phyloP scores from a whole-genome alignment of 2,329 filamentous ascomycete genomes.

The Aspergillus brasiliensis region DNA sequence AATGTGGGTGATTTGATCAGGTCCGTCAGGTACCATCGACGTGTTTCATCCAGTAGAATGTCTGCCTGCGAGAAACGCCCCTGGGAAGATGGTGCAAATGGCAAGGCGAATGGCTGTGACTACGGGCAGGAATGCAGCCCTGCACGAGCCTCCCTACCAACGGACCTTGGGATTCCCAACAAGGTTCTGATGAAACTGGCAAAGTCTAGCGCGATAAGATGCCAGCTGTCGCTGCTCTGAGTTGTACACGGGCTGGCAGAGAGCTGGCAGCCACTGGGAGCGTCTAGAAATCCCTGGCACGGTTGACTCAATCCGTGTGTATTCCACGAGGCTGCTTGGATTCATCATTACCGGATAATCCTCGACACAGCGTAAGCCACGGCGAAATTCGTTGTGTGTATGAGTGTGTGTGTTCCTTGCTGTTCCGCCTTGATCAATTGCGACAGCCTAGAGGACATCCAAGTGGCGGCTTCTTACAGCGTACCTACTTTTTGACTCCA shows the following conservation, averaged over 20 bases:
- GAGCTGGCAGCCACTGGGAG: not conserved
- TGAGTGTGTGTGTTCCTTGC: not conserved
- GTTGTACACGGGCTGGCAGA: not conserved
- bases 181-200: not conserved
- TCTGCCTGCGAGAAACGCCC: not conserved
- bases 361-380: not conserved
- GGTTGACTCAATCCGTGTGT: not conserved
- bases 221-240: not conserved
- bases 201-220: not conserved
- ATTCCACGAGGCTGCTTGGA: not conserved
- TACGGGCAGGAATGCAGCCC: not conserved
- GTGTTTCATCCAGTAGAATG: not conserved
- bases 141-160: not conserved
- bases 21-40: not conserved
- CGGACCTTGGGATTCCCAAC: not conserved
- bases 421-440: no score
- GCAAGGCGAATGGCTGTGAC: not conserved
- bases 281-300: not conserved
- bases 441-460: no score
- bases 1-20: not conserved
- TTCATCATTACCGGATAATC: not conserved
- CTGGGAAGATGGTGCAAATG: not conserved
- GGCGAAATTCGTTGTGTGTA: not conserved
- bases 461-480: not conserved
- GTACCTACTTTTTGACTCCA: not conserved